phyloP scores from a whole-genome alignment of 768 basidiomycete species.

The Kondoa malvinella region DNA sequence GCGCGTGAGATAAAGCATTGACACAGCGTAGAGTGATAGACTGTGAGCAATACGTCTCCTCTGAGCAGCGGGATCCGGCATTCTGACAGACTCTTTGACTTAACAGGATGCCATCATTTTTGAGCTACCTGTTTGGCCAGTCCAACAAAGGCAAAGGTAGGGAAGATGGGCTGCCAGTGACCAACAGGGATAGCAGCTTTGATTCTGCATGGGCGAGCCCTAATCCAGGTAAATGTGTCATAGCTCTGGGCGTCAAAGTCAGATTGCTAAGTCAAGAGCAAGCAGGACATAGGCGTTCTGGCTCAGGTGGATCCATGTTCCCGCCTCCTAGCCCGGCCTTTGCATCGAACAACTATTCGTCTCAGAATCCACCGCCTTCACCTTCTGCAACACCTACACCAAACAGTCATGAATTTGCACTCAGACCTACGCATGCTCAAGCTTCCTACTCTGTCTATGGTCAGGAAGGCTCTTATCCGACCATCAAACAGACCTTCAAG shows the following conservation, averaged over 20 bases:
- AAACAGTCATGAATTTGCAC: not conserved
- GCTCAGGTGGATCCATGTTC: not conserved
- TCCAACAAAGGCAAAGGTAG: not conserved
- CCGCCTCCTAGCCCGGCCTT: not conserved
- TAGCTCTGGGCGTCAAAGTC: too few relatives aligned
- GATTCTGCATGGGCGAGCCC: not conserved
- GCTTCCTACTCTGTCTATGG: not conserved
- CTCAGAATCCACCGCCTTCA: slow-evolving; percentile 33
- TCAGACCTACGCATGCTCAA: not conserved
- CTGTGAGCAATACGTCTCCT: too few relatives aligned
- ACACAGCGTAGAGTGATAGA: too few relatives aligned
- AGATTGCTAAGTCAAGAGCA: too few relatives aligned
- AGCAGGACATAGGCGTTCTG: not conserved
- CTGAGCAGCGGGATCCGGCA: too few relatives aligned
- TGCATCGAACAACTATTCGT: not conserved
- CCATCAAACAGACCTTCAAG: slow-evolving; percentile 64
- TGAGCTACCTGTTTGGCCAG: not conserved
- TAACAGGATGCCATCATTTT: not conserved
- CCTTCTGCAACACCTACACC: slow-evolving; percentile 28
- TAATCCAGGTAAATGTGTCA: not conserved
- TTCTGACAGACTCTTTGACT: not conserved
- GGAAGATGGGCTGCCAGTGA: not conserved
- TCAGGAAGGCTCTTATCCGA: slow-evolving; percentile 42
- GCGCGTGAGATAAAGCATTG: too few relatives aligned
- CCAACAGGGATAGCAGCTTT: not conserved